These are phyloP conservation scores for Pisolithus marmoratus DNA, from an alignment of 768 basidiomycete genomes.

Conservation along the genomic window DNA sequence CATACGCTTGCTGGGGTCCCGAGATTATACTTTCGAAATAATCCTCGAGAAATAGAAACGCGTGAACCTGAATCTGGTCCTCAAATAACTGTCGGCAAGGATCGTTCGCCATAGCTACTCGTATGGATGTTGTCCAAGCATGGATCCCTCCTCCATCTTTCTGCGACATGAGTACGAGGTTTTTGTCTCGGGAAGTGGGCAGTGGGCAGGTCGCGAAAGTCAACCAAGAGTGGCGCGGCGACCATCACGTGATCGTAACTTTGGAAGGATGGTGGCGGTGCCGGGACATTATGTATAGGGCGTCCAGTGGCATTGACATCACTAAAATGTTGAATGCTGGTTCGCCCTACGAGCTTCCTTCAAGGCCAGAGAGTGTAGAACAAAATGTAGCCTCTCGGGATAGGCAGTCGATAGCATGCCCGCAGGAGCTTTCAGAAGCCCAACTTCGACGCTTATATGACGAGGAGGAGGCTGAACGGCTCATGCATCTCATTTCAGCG, in stretches of 20 bases:
- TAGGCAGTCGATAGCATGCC: constrained; percentile 4
- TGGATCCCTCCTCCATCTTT: constrained; percentile 41
- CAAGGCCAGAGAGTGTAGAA: too few relatives aligned
- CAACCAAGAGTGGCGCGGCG: too few relatives aligned
- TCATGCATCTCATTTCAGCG: constrained; percentile 53
- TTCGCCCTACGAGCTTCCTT: too few relatives aligned
- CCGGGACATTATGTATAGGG: too few relatives aligned
- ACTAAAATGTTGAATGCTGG: too few relatives aligned
- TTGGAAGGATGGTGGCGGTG: too few relatives aligned
- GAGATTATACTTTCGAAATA: constrained; percentile 68
- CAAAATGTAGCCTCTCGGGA: neutral
- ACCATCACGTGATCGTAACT: too few relatives aligned
- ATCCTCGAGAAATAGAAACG: constrained; percentile 74
- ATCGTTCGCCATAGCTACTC: constrained; percentile 65
- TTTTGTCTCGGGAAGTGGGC: too few relatives aligned
- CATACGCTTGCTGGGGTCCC: constrained; percentile 63
- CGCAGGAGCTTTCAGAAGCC: constrained; percentile 40
- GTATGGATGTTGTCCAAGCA: constrained; percentile 63
- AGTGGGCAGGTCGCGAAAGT: too few relatives aligned
- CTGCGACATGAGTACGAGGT: constrained; percentile 5
- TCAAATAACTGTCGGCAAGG: constrained; percentile 65
- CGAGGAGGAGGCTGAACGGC: constrained; percentile 58
- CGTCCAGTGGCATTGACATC: too few relatives aligned
- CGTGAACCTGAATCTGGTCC: constrained; percentile 68
- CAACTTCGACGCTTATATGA: constrained; percentile 57